A percentile compares a stretch with the other conserved stretches of the same genome.
Conservation (phyloP, 106 monocot species). For the Xerophyta viscosa region DNA sequence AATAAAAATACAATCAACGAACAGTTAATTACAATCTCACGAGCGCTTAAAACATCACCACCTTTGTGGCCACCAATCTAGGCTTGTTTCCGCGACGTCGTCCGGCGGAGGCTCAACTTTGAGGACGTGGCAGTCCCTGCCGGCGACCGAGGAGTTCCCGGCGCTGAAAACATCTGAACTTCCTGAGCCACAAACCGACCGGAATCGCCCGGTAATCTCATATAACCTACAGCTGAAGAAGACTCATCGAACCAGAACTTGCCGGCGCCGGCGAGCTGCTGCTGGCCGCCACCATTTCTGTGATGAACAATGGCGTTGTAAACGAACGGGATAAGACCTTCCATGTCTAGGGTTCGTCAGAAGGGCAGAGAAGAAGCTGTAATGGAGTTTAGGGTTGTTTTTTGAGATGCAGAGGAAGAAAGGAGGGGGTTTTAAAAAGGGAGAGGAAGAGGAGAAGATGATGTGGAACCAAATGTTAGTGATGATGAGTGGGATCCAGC, state of each 20-base stretch:
- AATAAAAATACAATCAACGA: too few species aligned
- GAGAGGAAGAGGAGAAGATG: neutral
- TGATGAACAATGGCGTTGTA: constrained; percentile 8
- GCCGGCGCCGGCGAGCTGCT: neutral
- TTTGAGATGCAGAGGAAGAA: neutral
- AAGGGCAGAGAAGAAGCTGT: neutral
- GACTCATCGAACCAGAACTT: constrained; percentile 4
- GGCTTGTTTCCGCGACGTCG: neutral
- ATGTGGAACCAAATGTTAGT: too few species aligned
- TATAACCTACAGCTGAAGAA: constrained; percentile 3
- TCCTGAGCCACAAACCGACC: neutral
- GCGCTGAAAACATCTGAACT: neutral
- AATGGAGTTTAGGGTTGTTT: neutral
- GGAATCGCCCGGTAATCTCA: constrained; percentile 2
- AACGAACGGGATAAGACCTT: constrained; percentile 7
- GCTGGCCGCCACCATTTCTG: neutral
- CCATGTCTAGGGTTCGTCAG: neutral
- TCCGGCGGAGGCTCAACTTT: neutral
- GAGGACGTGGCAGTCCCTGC: neutral
- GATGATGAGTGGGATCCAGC: constrained; percentile 1
- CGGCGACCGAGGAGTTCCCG: too few species aligned
- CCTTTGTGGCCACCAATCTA: constrained; percentile 1
- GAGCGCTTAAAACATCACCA: too few species aligned
- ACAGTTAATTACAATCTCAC: too few species aligned
- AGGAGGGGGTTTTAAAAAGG: constrained; percentile 1